Base-by-base conservation (phyloP, 805 yeast genomes). In the Ogataea polymorpha region DNA sequence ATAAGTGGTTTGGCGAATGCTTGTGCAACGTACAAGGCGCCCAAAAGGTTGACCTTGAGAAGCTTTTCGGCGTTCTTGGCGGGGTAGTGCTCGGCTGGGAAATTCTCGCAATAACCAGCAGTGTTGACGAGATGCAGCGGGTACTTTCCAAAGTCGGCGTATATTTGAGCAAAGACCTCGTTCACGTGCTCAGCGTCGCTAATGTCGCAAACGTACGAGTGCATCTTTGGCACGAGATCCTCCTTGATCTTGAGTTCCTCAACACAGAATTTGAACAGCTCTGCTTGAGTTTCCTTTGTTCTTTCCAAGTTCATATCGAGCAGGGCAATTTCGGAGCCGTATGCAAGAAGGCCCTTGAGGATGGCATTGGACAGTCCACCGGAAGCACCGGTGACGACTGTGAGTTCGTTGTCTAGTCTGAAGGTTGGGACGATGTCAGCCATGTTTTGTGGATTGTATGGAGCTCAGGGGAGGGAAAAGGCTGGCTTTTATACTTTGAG, bases 101-200 rank as follows among this genome's bases (percentile, higher is more conserved):
- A 76, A 70, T 85, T 85, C 63, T 85, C 89, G 58, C 89, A 82
- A 68, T 80, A 85, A 11, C 95, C 93, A n/a, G 95, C 93, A 37
- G 88, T 74, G 70, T 85, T 83, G 46, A 85, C 74, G 52, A 85
- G 70, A 49, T 83, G 67, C 51, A 80, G 78, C 27, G 88, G 80
- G 32, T 80, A 70, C 45, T 72, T 68, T 21, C 75, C 79, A 60
- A 82, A 84, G 57, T 74, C 80, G 37, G 66, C 70, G 53, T 75
- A 74, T 13, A 70, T 57, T 50, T 80, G 74, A 25, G 72, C 69
- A 56, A 83, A 80, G 5, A 76, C 68, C 23, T 65, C 63, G 37
- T 78, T 81, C 41, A 84, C 90, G 36, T 70, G 61, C 29, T 63
- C 71, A 15, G 82, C 74, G 54, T 81, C 80, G 3, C 86, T 79